Base-by-base conservation (phyloP, 2,329 filamentous ascomycete species). In the Alternaria brassicicola region DNA sequence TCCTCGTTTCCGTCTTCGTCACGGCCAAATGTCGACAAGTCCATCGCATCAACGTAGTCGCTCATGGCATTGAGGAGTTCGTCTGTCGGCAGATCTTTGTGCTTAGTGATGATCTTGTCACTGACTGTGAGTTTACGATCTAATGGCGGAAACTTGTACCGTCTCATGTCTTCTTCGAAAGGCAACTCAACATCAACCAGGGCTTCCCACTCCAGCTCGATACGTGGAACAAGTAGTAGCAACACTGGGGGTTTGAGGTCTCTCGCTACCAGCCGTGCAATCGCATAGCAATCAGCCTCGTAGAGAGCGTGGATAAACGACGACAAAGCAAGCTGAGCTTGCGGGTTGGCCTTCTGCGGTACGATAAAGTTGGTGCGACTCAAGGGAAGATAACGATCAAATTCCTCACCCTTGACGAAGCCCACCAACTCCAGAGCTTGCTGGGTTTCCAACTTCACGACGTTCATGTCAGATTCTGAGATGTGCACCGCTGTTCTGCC, bases 21-120 rank as follows among this genome's bases (percentile, higher is more conserved):
- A 43, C 82, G 84, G 9, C 84, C 89, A 69, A 89, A 87, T 0
- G 77, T 83, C 1, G 89, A 89, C 2, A 99, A 81, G 69, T 97
- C 93, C 94, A 99, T 97, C 7, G 86, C 87, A 74, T 98, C 92
- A 7, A 99, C 92, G 67, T 94, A 98, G 63, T 92, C 87, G 74
- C 88, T 89, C 93, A 99, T 98, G 1, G 92, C 89, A 47, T 89
- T 80, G 52, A 86, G 84, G 23, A 99, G 83, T 30, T 91, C 86
- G 2, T 90, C 84, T 9, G 82, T 88, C 0, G 95, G 95, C 2
- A 99, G 82, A 59, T 96, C 88, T 33, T 92, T 89, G 70, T 99
- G 93, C 67, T 94, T 88, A 10, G 86, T 91, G 47, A 97, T 81
- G 8, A 86, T 84, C 63, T 91, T 90, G 1, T 94, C 94, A 10